phyloP scores from a whole-genome alignment of 2,329 filamentous ascomycete species.

The Aureobasidium lini region DNA sequence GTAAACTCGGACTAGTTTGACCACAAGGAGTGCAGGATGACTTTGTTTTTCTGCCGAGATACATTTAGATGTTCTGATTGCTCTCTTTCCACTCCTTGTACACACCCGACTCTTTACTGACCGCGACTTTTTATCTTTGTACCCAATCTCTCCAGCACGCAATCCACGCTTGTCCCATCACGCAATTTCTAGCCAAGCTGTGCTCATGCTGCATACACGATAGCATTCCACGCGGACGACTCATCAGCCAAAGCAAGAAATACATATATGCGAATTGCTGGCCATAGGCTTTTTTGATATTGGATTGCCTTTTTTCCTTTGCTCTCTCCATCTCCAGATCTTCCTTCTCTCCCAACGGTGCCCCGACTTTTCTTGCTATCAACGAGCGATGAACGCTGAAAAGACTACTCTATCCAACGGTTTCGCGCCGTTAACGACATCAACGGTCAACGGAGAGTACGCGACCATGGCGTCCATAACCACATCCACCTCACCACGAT shows the following conservation, averaged over 20 bases:
- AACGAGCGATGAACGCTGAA: neutral
- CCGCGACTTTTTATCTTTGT: neutral
- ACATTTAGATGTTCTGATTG: neutral
- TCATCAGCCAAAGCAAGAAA: neutral
- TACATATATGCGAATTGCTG: neutral
- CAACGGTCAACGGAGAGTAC: neutral
- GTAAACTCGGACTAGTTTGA: neutral
- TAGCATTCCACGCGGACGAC: neutral
- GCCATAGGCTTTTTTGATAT: neutral
- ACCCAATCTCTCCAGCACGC: constrained; percentile 3
- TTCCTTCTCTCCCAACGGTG: neutral
- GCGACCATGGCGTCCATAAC: neutral
- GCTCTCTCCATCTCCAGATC: neutral
- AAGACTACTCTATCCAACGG: constrained; percentile 5
- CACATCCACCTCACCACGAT: neutral
- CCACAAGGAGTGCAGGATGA: neutral
- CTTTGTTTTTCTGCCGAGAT: neutral
- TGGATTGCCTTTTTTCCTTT: neutral
- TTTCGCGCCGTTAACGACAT: neutral
- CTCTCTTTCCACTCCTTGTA: neutral
- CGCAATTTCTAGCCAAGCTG: constrained; percentile 4
- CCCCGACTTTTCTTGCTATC: neutral
- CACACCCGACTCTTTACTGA: too few species aligned
- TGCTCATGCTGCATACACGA: neutral
- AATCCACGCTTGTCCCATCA: constrained; percentile 4